These are phyloP conservation scores for Hansenula lynferdii DNA, from an alignment of 1,139 yeast species.

Conservation along the genomic window DNA sequence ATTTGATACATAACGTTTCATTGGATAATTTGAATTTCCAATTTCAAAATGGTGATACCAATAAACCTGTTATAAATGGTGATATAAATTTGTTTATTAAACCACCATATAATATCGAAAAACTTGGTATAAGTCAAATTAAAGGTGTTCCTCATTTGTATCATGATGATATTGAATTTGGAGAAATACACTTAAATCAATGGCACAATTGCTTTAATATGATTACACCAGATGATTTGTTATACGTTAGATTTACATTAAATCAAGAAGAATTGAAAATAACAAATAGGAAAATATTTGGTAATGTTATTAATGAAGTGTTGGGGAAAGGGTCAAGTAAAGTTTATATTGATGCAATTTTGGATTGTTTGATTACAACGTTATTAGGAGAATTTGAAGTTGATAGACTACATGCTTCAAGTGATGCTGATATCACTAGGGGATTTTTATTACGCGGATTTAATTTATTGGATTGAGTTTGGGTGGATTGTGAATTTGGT, in stretches of 20 bases:
- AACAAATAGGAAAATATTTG: constrained; percentile 26
- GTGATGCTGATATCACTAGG: constrained; percentile 18
- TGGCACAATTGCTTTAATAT: constrained; percentile 32
- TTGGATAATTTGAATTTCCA: constrained; percentile 27
- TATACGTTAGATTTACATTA: constrained; percentile 25
- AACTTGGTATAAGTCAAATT: constrained; percentile 23
- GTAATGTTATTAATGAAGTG: constrained; percentile 30
- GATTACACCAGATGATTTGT: constrained; percentile 18
- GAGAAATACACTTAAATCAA: constrained; percentile 28
- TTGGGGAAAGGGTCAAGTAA: constrained; percentile 27
- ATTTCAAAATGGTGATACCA: constrained; percentile 23
- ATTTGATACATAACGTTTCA: constrained; percentile 26
- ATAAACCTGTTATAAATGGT: constrained; percentile 28
- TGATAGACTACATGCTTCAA: constrained; percentile 20
- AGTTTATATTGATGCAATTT: constrained; percentile 26
- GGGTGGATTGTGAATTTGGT: too few species aligned
- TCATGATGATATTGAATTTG: constrained; percentile 28
- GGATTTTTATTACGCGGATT: constrained; percentile 1
- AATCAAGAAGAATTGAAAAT: constrained; percentile 28
- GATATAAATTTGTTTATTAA: constrained; percentile 24
- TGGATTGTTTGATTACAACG: constrained; percentile 28
- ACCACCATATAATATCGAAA: constrained; percentile 24
- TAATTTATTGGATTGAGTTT: background rate
- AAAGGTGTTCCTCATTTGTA: constrained; percentile 30
- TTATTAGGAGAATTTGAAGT: constrained; percentile 30